phyloP scores from a whole-genome alignment of 768 basidiomycete genomes.

The Phallus indusiatus region DNA sequence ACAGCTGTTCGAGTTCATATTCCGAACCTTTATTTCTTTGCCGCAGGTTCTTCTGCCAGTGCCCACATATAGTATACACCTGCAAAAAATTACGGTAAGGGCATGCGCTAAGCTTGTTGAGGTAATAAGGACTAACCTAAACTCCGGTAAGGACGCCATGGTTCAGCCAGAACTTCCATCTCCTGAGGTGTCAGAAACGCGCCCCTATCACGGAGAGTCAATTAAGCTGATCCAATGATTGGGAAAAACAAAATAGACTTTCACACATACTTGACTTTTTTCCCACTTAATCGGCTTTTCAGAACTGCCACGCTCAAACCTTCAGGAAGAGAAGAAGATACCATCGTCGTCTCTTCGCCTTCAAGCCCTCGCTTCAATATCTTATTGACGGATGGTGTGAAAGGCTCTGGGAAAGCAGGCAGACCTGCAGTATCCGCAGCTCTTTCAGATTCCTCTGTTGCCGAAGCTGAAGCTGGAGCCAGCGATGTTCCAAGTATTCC shows the following conservation, averaged over 20 bases:
- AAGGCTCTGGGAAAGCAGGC: slow-evolving; percentile 40
- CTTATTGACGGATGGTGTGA: slow-evolving; percentile 61
- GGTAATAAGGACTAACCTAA: slow-evolving; percentile 39
- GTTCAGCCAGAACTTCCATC: slow-evolving; percentile 67
- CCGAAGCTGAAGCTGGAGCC: not conserved
- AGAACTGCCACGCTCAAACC: slow-evolving; percentile 49
- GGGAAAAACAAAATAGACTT: slow-evolving; percentile 17
- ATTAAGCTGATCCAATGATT: slow-evolving; percentile 2
- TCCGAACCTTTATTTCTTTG: not conserved
- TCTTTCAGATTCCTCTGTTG: not conserved
- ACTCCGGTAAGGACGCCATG: slow-evolving; percentile 78
- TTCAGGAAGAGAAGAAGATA: slow-evolving; percentile 39
- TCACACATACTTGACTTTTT: slow-evolving; percentile 54
- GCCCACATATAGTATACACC: slow-evolving; percentile 89
- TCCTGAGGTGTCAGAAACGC: slow-evolving; percentile 69
- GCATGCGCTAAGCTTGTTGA: not conserved
- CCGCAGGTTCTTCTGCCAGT: slow-evolving; percentile 35
- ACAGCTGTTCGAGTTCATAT: not conserved
- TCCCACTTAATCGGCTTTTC: slow-evolving; percentile 52
- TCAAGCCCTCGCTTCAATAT: slow-evolving; percentile 26
- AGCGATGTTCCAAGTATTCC: not conserved
- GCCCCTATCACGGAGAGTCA: slow-evolving; percentile 34
- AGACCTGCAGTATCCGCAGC: slow-evolving; percentile 11
- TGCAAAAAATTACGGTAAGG: slow-evolving; percentile 20
- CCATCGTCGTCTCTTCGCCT: slow-evolving; percentile 15